Base-by-base conservation (phyloP, 2,329 filamentous ascomycete species). In the Neodidymelliopsis sp. region DNA sequence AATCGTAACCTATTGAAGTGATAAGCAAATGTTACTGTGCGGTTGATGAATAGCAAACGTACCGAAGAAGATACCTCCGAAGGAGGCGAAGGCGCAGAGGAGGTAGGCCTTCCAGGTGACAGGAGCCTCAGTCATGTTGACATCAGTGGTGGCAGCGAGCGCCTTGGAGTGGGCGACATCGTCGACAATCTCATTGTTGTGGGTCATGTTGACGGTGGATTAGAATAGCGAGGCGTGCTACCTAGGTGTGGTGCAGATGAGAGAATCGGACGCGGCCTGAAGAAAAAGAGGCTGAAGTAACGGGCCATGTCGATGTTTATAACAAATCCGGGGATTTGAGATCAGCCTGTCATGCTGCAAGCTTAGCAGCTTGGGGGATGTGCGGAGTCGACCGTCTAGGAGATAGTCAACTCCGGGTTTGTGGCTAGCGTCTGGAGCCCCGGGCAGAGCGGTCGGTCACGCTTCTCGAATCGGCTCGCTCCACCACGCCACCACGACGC, bases 91-190 rank as follows among this genome's bases (percentile, higher is more conserved):
- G 16, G 72, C 52, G 34, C 63, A 64, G 28, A 67, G 59, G 10
- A 58, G n/a, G 37, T 66, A 66, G 33, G 63, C 63, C 66, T 75
- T 75, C 57, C 66, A 65, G 18, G 73, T 76, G 39, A 76, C 72
- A 6, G 74, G 74, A n/a, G 74, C 74, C 63, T 76, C 74, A 62
- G 86, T 77, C 63, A 79, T 79, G 60, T 70, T 72, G 59, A 80
- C 74, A 70, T 85, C 80, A 25, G 48, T 41, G n/a, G 48, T 51
- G 15, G 48, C 48, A 23, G 33, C 13, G 30, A 51, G 37, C 8
- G 35, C 38, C 16, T 38, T 40, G 30, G 24, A 15, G 30, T 20
- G 22, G 19, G 24, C 31, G 16, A 18, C 36, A 18, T 44, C 40
- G 9, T 51, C 36, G 33, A 20, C 9, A 29, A 27, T 36, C 36